phyloP scores from a whole-genome alignment of 1,139 yeast genomes.

The Hansenula lynferdii region DNA sequence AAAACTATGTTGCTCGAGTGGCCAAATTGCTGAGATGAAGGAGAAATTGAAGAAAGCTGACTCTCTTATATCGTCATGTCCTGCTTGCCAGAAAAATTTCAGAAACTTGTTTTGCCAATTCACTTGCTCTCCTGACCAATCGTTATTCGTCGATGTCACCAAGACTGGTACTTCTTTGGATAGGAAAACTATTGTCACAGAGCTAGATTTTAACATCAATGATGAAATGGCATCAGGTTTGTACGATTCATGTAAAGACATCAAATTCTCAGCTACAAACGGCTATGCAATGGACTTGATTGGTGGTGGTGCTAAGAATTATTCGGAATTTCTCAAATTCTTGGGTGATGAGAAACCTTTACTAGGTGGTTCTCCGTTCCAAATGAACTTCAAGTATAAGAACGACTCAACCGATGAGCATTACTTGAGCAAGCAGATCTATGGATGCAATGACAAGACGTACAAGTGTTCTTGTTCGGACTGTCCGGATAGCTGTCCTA shows the following conservation, averaged over 20 bases:
- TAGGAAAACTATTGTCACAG: constrained; percentile 57
- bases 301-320: constrained; percentile 91
- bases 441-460: constrained; percentile 49
- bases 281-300: constrained; percentile 96
- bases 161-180: constrained; percentile 48
- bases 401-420: constrained; percentile 22
- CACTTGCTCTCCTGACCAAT: constrained; percentile 86
- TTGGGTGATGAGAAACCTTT: constrained; percentile 92
- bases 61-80: constrained; percentile 83
- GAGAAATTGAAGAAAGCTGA: constrained; percentile 69
- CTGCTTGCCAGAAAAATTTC: constrained; percentile 88
- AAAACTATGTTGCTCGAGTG: constrained; percentile 49
- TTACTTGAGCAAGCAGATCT: constrained; percentile 24
- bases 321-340: constrained; percentile 70
- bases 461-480: constrained; percentile 90
- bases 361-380: constrained; percentile 94
- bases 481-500: constrained; percentile 78
- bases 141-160: constrained; percentile 66
- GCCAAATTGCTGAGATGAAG: constrained; percentile 42
- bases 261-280: constrained; percentile 91
- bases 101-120: constrained; percentile 82
- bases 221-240: constrained; percentile 56
- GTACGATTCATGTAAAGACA: constrained; percentile 81
- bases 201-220: constrained; percentile 60
- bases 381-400: constrained; percentile 68